Evolutionary conservation across 2,329 filamentous ascomycete genomes (phyloP).

Genomic region (Aotearoamyces nothofagi): DNA sequence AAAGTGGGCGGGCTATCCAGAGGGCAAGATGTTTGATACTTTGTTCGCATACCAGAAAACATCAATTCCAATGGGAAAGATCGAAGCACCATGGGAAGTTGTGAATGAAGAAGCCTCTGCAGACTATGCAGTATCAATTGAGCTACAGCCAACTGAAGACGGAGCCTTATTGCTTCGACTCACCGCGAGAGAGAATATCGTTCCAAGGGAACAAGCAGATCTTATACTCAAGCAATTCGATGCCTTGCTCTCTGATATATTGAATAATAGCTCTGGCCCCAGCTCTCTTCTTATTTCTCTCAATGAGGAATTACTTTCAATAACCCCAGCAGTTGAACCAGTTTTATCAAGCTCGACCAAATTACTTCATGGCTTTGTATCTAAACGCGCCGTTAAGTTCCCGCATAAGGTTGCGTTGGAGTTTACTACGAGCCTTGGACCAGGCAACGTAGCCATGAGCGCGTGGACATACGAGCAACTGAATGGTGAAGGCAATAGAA

Average conservation of each 20-base stretch:
- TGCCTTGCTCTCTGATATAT: constrained; percentile 40
- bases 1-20: constrained; percentile 49
- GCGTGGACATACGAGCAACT: constrained; percentile 66
- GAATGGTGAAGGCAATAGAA: constrained; percentile 52
- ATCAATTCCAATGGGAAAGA: constrained; percentile 11
- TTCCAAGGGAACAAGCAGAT: constrained; percentile 53
- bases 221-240: constrained; percentile 62
- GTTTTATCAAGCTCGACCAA: constrained; percentile 37
- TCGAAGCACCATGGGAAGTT: constrained; percentile 36
- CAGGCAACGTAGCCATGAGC: constrained; percentile 27
- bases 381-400: constrained; percentile 36
- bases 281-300: no score
- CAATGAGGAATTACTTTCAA: constrained; percentile 49
- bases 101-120: constrained; percentile 51
- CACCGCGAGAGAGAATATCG: constrained; percentile 45
- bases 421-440: constrained; percentile 47
- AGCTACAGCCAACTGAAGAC: constrained; percentile 43
- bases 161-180: constrained; percentile 44
- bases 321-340: constrained; percentile 43
- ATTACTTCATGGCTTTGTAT: constrained; percentile 68
- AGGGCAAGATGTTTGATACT: constrained; percentile 64
- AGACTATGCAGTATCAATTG: constrained; percentile 70
- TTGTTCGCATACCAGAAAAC: constrained; percentile 69
- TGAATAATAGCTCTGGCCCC: constrained; percentile 27
- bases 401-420: constrained; percentile 58